These are phyloP conservation scores for Rubroboletus pulcherrimus DNA, from an alignment of 768 basidiomycete species.

Conservation along the genomic window DNA sequence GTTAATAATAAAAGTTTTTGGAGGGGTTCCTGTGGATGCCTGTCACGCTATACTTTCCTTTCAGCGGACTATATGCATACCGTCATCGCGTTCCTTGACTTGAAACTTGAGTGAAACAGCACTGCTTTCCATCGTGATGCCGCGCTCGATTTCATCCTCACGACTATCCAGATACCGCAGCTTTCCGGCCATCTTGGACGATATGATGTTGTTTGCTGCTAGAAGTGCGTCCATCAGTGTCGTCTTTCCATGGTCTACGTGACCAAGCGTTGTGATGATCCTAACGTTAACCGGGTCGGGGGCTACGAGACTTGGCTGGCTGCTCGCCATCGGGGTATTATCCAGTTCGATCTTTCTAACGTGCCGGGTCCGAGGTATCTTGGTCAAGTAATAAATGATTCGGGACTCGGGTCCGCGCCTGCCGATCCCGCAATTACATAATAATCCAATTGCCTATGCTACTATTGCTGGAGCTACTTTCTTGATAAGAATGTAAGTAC, in stretches of 20 bases:
- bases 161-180: slow-evolving; percentile 92
- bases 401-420: not conserved
- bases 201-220: slow-evolving; percentile 98
- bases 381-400: not conserved
- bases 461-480: not conserved
- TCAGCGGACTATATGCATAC: slow-evolving; percentile 39
- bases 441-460: not conserved
- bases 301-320: slow-evolving; percentile 11
- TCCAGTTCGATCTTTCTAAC: not conserved
- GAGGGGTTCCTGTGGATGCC: slow-evolving; percentile 46
- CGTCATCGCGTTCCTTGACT: slow-evolving; percentile 63
- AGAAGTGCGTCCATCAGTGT: slow-evolving; percentile 93
- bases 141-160: slow-evolving; percentile 95
- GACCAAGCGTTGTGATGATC: slow-evolving; percentile 82
- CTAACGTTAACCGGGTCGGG: slow-evolving; percentile 50
- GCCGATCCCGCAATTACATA: not conserved
- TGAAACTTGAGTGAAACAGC: slow-evolving; percentile 89
- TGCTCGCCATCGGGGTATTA: slow-evolving; percentile 21
- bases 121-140: slow-evolving; percentile 98
- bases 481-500: not conserved
- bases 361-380: not conserved
- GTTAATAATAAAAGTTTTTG: slow-evolving; percentile 80
- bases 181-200: slow-evolving; percentile 90
- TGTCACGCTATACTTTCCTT: slow-evolving; percentile 28
- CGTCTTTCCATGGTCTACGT: slow-evolving; percentile 96